Conservation (phyloP, 2,329 filamentous ascomycete species). For the Aaosphaeria pasadenensis region DNA sequence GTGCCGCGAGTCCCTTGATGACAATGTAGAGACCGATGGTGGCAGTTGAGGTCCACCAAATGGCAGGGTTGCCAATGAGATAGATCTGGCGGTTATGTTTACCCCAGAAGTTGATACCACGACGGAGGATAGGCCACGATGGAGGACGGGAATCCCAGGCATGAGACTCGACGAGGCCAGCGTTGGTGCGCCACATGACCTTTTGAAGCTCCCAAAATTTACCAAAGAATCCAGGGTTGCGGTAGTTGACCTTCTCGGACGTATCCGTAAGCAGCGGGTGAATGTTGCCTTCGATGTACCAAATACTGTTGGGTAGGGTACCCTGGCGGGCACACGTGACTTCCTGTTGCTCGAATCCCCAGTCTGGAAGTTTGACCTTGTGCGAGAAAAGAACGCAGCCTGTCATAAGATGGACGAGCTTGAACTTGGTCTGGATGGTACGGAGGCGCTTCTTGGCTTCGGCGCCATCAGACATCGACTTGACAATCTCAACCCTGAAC, state of each 20-base stretch:
- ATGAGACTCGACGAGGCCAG: conserved; percentile 91
- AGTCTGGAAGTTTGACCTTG: conserved; percentile 97
- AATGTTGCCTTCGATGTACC: conserved; percentile 91
- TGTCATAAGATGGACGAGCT: conserved; percentile 92
- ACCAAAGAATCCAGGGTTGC: conserved; percentile 88
- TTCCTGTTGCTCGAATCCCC: conserved; percentile 97
- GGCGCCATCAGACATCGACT: conserved; percentile 76
- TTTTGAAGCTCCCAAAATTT: conserved; percentile 97
- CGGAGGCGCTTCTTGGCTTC: conserved; percentile 80
- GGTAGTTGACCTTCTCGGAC: conserved; percentile 94
- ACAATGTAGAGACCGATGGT: conserved; percentile 72
- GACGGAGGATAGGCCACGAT: conserved; percentile 86
- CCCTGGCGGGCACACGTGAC: conserved; percentile 94
- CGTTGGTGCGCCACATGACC: conserved; percentile 99
- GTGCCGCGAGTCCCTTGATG: conserved; percentile 83
- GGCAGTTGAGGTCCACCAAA: conserved; percentile 87
- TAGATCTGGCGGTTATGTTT: conserved; percentile 93
- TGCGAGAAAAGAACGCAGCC: conserved; percentile 95
- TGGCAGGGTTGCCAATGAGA: conserved; percentile 80
- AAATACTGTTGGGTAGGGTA: conserved; percentile 91
- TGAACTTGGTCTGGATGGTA: conserved; percentile 96
- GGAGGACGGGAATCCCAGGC: conserved; percentile 95
- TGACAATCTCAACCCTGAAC: conserved; percentile 93
- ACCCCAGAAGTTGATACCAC: conserved; percentile 99
- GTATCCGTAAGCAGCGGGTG: conserved; percentile 69